These are phyloP conservation scores for Bullera alba DNA, from an alignment of 768 basidiomycete species.

Conservation along the genomic window DNA sequence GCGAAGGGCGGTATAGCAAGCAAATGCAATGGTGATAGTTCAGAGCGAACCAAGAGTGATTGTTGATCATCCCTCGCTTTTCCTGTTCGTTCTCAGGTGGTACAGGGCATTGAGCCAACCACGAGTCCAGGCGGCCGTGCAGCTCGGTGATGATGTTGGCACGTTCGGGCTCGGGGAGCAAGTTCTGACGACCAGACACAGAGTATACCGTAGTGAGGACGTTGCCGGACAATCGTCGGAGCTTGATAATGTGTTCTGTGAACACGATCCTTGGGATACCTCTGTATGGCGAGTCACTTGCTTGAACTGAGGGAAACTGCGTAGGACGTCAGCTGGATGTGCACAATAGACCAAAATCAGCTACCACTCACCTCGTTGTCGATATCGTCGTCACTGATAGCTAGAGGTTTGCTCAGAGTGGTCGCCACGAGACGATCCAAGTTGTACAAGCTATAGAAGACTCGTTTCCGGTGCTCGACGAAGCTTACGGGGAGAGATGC, in stretches of 20 bases:
- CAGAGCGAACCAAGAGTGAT: conserved; percentile 20
- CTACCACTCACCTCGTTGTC: conserved; percentile 26
- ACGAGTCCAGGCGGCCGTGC: conserved; percentile 13
- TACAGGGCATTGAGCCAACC: conserved; percentile 17
- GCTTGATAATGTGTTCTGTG: conserved; percentile 21
- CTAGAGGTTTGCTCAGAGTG: conserved; percentile 20
- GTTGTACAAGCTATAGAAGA: conserved; percentile 28
- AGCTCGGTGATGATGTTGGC: conserved; percentile 9
- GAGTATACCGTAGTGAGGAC: conserved; percentile 20
- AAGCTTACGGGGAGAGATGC: neutral
- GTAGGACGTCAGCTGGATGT: neutral
- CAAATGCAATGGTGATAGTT: conserved; percentile 19
- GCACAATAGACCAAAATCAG: neutral
- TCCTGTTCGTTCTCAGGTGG: conserved; percentile 4
- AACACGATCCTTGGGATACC: conserved; percentile 11
- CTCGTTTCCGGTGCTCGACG: conserved; percentile 13
- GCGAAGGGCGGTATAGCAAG: conserved; percentile 25
- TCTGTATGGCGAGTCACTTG: conserved; percentile 9
- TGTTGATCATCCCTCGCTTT: conserved; percentile 13
- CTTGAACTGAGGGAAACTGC: conserved; percentile 11
- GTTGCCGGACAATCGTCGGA: conserved; percentile 13
- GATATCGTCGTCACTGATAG: conserved; percentile 22
- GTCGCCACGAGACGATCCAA: conserved; percentile 25
- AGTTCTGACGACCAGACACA: conserved; percentile 12
- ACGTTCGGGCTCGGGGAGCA: conserved; percentile 8